phyloP scores from a whole-genome alignment of 2,329 filamentous ascomycete species.

The Pyrenophora graminea region DNA sequence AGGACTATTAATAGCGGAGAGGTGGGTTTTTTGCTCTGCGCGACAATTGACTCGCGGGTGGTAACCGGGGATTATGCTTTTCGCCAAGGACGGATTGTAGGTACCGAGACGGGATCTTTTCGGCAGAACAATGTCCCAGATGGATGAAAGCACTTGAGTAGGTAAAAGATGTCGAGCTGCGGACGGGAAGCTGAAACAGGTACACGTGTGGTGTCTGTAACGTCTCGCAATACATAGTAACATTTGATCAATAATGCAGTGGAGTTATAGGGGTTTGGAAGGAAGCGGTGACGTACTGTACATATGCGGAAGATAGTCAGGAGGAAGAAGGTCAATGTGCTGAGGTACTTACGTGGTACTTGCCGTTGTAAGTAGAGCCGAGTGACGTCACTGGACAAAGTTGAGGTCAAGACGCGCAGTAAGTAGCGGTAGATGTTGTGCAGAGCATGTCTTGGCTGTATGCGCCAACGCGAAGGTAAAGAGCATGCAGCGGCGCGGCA shows the following conservation, averaged over 20 bases:
- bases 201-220: slow-evolving; percentile 3
- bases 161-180: background rate
- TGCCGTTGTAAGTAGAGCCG: too few species aligned
- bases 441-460: background rate
- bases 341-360: too few species aligned
- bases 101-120: slow-evolving; percentile 1
- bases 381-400: too few species aligned
- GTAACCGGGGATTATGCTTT: background rate
- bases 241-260: background rate
- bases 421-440: background rate
- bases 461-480: background rate
- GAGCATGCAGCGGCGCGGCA: background rate
- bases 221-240: slow-evolving; percentile 3
- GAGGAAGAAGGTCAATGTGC: too few species aligned
- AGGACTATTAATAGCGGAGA: too few species aligned
- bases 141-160: background rate
- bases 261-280: too few species aligned
- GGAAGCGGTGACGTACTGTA: too few species aligned
- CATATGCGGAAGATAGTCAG: too few species aligned
- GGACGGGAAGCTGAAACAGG: slow-evolving; percentile 7
- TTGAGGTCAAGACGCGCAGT: too few species aligned
- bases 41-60: too few species aligned
- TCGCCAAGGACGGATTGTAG: background rate
- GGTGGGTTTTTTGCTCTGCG: background rate
- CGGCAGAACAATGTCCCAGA: background rate